Evolutionary conservation across 805 yeast genomes (phyloP).

Genomic region (Ascoidea asiatica): DNA sequence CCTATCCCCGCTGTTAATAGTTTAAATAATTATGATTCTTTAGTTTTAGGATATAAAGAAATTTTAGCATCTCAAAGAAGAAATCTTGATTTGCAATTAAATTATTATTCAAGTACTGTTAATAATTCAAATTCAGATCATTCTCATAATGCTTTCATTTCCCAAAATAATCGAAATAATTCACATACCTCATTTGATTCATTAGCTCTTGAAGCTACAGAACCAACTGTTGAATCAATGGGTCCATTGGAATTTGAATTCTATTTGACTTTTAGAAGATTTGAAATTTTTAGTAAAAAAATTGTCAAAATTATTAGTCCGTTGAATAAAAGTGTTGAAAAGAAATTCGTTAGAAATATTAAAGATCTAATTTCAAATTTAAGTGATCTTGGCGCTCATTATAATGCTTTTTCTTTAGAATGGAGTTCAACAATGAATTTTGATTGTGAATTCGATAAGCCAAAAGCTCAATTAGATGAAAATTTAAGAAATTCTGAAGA

Average conservation of each 20-base stretch:
- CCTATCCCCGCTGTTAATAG: slow-evolving; percentile 6
- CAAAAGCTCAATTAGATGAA: slow-evolving; percentile 8
- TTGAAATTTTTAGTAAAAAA: background rate
- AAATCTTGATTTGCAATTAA: background rate
- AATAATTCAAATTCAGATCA: too few relatives aligned
- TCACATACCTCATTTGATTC: background rate
- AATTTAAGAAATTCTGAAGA: slow-evolving; percentile 19
- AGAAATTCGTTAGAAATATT: background rate
- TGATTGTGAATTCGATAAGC: slow-evolving; percentile 9
- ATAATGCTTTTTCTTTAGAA: slow-evolving; percentile 47
- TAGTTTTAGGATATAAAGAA: slow-evolving; percentile 4
- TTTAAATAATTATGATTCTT: slow-evolving; percentile 6
- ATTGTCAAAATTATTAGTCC: background rate
- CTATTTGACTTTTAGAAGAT: background rate
- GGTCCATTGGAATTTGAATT: background rate
- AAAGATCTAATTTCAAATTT: background rate
- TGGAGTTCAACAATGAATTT: slow-evolving; percentile 15
- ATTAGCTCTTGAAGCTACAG: background rate
- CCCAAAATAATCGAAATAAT: too few relatives aligned
- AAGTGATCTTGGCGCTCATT: slow-evolving; percentile 45
- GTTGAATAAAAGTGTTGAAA: background rate
- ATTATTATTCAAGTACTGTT: background rate
- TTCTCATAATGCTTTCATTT: background rate
- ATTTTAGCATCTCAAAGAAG: slow-evolving; percentile 1
- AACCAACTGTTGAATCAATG: background rate